These are phyloP conservation scores for Saccharum spontaneum DNA, from an alignment of 176 grass and related monocot genomes.

Conservation along the genomic window DNA sequence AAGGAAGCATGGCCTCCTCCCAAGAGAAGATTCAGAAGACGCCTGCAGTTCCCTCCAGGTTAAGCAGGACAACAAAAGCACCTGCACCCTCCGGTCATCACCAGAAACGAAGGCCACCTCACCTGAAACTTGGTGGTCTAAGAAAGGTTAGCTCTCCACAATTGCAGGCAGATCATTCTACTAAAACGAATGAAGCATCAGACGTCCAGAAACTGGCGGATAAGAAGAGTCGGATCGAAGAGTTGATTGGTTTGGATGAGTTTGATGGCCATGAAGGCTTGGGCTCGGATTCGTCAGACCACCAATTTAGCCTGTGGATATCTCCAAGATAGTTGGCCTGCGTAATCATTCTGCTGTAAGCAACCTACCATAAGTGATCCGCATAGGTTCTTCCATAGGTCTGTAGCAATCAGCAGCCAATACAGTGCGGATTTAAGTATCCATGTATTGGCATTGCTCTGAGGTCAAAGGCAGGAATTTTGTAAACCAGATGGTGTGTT, in stretches of 20 bases:
- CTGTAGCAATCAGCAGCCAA: not conserved
- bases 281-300: not conserved
- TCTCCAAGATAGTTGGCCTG: constrained; percentile 30
- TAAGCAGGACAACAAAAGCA: constrained; percentile 27
- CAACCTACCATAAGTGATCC: not conserved
- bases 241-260: constrained; percentile 37
- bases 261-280: constrained; percentile 61
- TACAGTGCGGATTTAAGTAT: not conserved
- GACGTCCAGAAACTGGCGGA: not conserved
- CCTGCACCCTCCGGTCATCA: not conserved
- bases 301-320: constrained; percentile 19
- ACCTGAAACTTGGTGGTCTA: constrained; percentile 26
- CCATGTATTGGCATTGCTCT: not conserved
- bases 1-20: not conserved
- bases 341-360: not conserved
- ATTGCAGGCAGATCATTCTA: not conserved
- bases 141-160: constrained; percentile 1
- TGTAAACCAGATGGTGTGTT: too few relatives aligned
- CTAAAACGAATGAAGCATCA: not conserved
- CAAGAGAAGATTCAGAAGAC: constrained; percentile 29
- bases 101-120: constrained; percentile 42
- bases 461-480: too few relatives aligned
- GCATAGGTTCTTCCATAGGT: not conserved
- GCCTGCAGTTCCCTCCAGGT: not conserved
- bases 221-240: constrained; percentile 37